These are phyloP conservation scores for Chrysoporthe puriensis DNA, from an alignment of 2,329 filamentous ascomycete genomes.

Conservation along the genomic window DNA sequence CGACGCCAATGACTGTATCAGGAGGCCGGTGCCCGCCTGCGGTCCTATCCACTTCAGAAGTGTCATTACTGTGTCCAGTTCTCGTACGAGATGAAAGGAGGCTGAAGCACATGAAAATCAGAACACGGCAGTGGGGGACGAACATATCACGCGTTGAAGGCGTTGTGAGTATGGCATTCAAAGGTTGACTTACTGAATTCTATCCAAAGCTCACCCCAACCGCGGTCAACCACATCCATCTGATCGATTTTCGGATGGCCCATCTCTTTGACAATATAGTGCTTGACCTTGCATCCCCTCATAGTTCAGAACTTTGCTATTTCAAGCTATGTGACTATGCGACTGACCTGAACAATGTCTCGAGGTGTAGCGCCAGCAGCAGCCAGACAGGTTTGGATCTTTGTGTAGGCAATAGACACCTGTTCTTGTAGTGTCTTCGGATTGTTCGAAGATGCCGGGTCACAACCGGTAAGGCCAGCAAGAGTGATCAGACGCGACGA, in stretches of 20 bases:
- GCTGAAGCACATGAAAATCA: neutral
- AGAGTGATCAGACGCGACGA: slow-evolving; percentile 23
- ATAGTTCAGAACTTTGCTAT: neutral
- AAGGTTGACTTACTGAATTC: slow-evolving; percentile 10
- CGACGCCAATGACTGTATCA: slow-evolving; percentile 22
- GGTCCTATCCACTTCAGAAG: slow-evolving; percentile 13
- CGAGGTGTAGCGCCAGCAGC: slow-evolving; percentile 22
- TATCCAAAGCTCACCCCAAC: slow-evolving; percentile 21
- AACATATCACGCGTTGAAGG: neutral
- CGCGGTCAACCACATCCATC: slow-evolving; percentile 22
- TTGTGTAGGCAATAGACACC: slow-evolving; percentile 20
- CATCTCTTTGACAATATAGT: slow-evolving; percentile 25
- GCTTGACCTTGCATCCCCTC: slow-evolving; percentile 11
- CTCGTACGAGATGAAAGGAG: no score
- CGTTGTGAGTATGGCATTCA: neutral
- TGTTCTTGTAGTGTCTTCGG: slow-evolving; percentile 19
- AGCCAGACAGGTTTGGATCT: slow-evolving; percentile 18
- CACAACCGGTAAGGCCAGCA: slow-evolving; percentile 23
- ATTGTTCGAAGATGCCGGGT: slow-evolving; percentile 22
- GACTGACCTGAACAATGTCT: slow-evolving; percentile 24
- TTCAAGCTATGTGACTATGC: neutral
- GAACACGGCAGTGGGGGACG: neutral
- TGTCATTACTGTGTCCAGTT: neutral
- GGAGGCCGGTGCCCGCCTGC: slow-evolving; percentile 24
- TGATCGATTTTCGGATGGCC: slow-evolving; percentile 18